Evolutionary conservation across 176 grass and related monocot genomes (phyloP), one percentile per base, ranked within the genome.

Genomic region (Paspalum vaginatum): DNA sequence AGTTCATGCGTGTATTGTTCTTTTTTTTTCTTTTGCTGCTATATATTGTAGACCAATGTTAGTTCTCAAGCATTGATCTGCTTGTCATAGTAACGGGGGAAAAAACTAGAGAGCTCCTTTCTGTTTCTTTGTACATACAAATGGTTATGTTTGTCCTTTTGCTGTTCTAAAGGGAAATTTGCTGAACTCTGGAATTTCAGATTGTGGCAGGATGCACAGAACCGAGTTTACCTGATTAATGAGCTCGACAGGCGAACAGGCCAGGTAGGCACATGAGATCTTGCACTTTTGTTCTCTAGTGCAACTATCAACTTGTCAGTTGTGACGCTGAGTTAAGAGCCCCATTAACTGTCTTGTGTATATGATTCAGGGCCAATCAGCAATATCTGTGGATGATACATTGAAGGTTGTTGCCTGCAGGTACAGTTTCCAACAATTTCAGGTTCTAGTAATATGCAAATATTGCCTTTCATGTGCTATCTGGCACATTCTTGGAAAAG

Each of bases 351-450:
- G 15, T 68, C 65, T 68, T 22, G 7, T 48, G 2, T 37, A 41
- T 42, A 39, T 21, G 48, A 67, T 93, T 82, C 75, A 99, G 90
- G 96, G 84, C 24, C 90, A 91, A 26, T 86, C 90, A 9, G 81
- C 92, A 42, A 93, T 99, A 79, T 95, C 90, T 42, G 96, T 99
- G 21, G 96, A 95, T 41, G 93, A 99, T 70, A 99, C 90, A 12
- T 81, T 99, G 74, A 99, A 99, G 82, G 88, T 95, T 73, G 96
- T 95, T 26, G 82, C 93, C 24, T 99, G 93, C 93, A 99, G 93
- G 96, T 99, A 89, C 83, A 61, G 84, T 87, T 27, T 88, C 37
- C 60, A 46, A 67, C 46, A 43, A 43, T 79, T 58, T 39, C 38
- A 47, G 45, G 21, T 21, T 20, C 52, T 16, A 50, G 51, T 70